phyloP scores from a whole-genome alignment of 2,329 filamentous ascomycete species.

The Aschersonia sp. region DNA sequence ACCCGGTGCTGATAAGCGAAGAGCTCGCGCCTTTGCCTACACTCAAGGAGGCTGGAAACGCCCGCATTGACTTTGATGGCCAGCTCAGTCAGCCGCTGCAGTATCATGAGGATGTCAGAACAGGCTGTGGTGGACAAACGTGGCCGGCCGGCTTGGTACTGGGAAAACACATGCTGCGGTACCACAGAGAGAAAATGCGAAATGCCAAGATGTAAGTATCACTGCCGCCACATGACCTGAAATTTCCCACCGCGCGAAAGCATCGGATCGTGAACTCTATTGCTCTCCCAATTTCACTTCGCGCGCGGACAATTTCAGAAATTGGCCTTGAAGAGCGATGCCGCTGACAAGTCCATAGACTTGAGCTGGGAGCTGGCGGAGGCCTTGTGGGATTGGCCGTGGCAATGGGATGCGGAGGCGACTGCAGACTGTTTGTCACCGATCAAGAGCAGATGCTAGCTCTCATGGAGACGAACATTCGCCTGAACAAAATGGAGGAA shows the following conservation, averaged over 20 bases:
- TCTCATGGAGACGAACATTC: constrained; percentile 77
- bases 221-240: neutral
- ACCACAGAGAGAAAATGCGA: constrained; percentile 47
- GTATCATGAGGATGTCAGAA: constrained; percentile 72
- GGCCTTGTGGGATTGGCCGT: constrained; percentile 65
- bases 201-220: constrained; percentile 60
- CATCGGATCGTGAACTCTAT: constrained; percentile 2
- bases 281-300: neutral
- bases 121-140: constrained; percentile 83
- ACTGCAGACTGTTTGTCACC: constrained; percentile 56
- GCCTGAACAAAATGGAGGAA: constrained; percentile 56
- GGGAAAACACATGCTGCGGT: constrained; percentile 70
- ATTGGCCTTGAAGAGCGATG: neutral
- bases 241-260: neutral
- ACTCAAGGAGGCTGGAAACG: constrained; percentile 40
- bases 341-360: constrained; percentile 29
- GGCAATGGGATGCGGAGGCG: constrained; percentile 39
- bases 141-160: constrained; percentile 92
- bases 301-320: neutral
- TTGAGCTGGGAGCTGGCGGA: constrained; percentile 86
- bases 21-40: constrained; percentile 44
- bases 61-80: constrained; percentile 52
- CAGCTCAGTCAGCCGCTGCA: constrained; percentile 55
- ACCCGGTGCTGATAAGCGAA: constrained; percentile 35
- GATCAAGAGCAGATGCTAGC: constrained; percentile 77